Evolutionary conservation across 495 filamentous ascomycete species (phyloP).

Genomic region (Usnea hakonensis): DNA sequence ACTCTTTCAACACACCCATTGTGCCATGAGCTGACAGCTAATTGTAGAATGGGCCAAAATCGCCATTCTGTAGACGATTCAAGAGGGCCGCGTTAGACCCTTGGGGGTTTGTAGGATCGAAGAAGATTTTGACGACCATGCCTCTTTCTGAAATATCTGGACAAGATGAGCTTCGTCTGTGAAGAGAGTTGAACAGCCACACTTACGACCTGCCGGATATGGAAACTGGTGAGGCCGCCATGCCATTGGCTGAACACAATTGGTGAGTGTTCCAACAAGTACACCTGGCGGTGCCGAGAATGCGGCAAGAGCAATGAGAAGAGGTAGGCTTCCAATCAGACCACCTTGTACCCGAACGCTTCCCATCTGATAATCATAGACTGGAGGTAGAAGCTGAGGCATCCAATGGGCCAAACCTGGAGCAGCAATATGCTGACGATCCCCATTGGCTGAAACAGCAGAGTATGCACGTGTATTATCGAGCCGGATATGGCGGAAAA

Average conservation of each 20-base stretch:
- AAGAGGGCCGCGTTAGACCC: constrained; percentile 1
- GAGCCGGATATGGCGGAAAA: background rate
- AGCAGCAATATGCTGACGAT: constrained; percentile 12
- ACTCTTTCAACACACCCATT: background rate
- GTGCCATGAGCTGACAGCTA: background rate
- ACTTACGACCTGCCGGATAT: constrained; percentile 18
- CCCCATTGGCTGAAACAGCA: background rate
- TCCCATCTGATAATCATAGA: constrained; percentile 10
- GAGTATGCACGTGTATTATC: background rate
- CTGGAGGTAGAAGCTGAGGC: constrained; percentile 18
- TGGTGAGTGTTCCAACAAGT: background rate
- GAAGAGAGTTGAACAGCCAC: background rate
- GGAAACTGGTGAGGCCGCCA: constrained; percentile 10
- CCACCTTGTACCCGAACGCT: constrained; percentile 4
- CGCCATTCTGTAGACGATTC: constrained; percentile 11
- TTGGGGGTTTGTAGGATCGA: constrained; percentile 13
- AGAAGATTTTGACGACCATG: constrained; percentile 22
- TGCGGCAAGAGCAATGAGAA: constrained; percentile 22
- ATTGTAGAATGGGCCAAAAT: constrained; percentile 21
- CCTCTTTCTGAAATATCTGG: constrained; percentile 15
- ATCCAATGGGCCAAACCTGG: constrained; percentile 10
- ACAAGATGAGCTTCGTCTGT: background rate
- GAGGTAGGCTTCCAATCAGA: constrained; percentile 19
- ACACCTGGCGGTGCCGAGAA: constrained; percentile 16
- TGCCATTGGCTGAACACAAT: constrained; percentile 2